phyloP scores from a whole-genome alignment of 1,284 basidiomycete genomes.

The Cryptococcus hybrid region DNA sequence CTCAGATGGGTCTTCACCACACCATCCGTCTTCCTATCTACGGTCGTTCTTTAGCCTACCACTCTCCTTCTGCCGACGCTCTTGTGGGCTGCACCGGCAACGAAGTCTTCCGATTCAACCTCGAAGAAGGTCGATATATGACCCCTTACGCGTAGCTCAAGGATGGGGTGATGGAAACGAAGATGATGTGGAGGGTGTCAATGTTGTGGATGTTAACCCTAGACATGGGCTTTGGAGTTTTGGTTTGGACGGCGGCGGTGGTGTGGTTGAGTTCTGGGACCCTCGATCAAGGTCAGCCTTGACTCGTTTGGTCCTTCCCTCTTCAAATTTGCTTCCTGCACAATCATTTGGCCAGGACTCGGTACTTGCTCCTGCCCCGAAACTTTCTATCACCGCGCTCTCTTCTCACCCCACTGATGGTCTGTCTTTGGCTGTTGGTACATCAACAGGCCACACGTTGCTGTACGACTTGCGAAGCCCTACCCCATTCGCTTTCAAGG shows the following conservation, averaged over 20 bases:
- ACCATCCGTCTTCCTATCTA: slow-evolving; percentile 91
- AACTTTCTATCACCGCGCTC: slow-evolving; percentile 77
- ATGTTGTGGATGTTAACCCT: slow-evolving; percentile 89
- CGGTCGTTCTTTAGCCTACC: slow-evolving; percentile 87
- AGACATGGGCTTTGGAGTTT: slow-evolving; percentile 89
- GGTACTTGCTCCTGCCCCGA: slow-evolving; percentile 33
- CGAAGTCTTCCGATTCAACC: slow-evolving; percentile 90
- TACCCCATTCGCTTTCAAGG: slow-evolving; percentile 81
- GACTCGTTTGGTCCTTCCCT: slow-evolving; percentile 68
- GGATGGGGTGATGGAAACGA: slow-evolving; percentile 56
- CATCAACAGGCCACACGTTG: slow-evolving; percentile 89
- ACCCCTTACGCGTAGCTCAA: slow-evolving; percentile 62
- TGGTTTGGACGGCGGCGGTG: slow-evolving; percentile 62
- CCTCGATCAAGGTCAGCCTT: slow-evolving; percentile 69
- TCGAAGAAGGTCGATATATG: slow-evolving; percentile 93
- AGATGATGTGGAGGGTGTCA: slow-evolving; percentile 70
- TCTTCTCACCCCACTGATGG: slow-evolving; percentile 78
- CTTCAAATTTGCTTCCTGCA: slow-evolving; percentile 57
- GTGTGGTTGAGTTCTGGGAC: slow-evolving; percentile 95
- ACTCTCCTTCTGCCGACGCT: slow-evolving; percentile 78
- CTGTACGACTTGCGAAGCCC: slow-evolving; percentile 91
- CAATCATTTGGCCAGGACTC: slow-evolving; percentile 33
- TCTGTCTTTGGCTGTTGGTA: slow-evolving; percentile 89
- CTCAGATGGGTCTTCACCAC: slow-evolving; percentile 90
- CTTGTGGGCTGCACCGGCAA: slow-evolving; percentile 73